phyloP scores from a whole-genome alignment of 1,284 basidiomycete genomes.

The Hemileia vastatrix region DNA sequence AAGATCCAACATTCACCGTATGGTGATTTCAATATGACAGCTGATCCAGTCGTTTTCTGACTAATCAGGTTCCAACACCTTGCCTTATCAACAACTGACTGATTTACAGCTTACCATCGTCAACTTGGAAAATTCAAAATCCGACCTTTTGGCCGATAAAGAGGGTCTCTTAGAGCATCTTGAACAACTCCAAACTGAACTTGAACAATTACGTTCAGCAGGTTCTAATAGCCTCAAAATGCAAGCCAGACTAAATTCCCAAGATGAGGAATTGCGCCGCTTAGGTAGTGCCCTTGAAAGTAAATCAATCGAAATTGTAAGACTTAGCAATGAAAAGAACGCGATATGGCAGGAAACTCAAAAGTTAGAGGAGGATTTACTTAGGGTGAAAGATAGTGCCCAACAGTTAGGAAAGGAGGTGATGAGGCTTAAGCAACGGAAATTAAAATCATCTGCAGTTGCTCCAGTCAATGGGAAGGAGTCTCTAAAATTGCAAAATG shows the following conservation, averaged over 20 bases:
- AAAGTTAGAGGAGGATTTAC: slow-evolving; percentile 9
- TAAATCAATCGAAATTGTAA: slow-evolving; percentile 8
- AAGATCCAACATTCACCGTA: too few species aligned
- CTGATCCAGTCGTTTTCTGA: background rate
- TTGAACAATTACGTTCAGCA: background rate
- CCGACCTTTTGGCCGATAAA: background rate
- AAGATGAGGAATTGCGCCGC: background rate
- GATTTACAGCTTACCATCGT: slow-evolving; percentile 5
- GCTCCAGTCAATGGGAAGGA: slow-evolving; percentile 1
- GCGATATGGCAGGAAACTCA: slow-evolving; percentile 9
- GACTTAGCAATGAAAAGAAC: background rate
- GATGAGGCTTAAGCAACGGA: slow-evolving; percentile 3
- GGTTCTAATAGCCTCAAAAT: background rate
- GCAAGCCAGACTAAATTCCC: slow-evolving; percentile 6
- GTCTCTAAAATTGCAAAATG: slow-evolving; percentile 4
- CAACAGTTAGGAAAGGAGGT: slow-evolving; percentile 12
- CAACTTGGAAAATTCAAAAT: slow-evolving; percentile 3
- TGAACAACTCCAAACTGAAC: background rate
- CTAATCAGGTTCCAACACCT: slow-evolving; percentile 6
- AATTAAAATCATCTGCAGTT: background rate
- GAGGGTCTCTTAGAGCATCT: too few species aligned
- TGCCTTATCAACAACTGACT: slow-evolving; percentile 10
- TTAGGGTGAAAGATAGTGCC: slow-evolving; percentile 9
- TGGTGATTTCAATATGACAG: background rate
- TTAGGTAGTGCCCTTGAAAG: slow-evolving; percentile 6